Base-by-base conservation (phyloP, 495 filamentous ascomycete species). In the Neurospora sp. region DNA sequence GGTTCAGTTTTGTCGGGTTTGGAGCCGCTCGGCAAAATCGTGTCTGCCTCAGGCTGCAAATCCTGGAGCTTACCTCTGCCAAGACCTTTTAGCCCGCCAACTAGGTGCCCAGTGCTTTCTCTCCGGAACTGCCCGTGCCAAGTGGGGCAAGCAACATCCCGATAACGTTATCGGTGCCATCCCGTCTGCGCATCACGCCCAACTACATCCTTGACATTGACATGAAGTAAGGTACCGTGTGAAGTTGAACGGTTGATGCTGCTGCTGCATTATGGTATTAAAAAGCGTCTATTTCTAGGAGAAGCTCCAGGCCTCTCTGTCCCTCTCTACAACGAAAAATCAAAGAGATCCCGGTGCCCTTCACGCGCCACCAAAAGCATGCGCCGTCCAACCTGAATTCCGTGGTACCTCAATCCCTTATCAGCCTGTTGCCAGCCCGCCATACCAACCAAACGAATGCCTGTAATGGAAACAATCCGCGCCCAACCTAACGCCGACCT, bases 1-100 rank as follows among this genome's bases (percentile, higher is more conserved):
- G 71, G 66, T 66, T 66, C 75, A 77, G 78, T 80, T 81, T 81
- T 79, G 53, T 66, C 53, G 53, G 76, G 78, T 74, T 81, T 81
- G 70, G 77, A 31, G 72, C 31, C 71, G 75, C 73, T 80, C 79
- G 79, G 79, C 79, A 81, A 80, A 70, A 77, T 75, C 39, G 71
- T 42, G 35, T 74, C n/a, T 76, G 79, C 79, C 79, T 81, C 40
- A 81, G 79, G 79, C 79, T 70, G 71, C 68, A 66, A 69, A 18
- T 40, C 41, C 22, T 59, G 27, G 53, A 35, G 27, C 53, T 66
- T 66, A 35, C 53, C 53, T 66, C 53, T 66, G 53, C 53, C 53
- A 66, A 66, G 53, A 31, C 53, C 31, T 66, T 35, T 18, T 35
- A 4, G 53, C 27, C 14, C 27, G 6, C 53, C 53, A 66, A 14